Conservation (phyloP, 2,329 filamentous ascomycete genomes). For the Rhexocercosporidium sp. region DNA sequence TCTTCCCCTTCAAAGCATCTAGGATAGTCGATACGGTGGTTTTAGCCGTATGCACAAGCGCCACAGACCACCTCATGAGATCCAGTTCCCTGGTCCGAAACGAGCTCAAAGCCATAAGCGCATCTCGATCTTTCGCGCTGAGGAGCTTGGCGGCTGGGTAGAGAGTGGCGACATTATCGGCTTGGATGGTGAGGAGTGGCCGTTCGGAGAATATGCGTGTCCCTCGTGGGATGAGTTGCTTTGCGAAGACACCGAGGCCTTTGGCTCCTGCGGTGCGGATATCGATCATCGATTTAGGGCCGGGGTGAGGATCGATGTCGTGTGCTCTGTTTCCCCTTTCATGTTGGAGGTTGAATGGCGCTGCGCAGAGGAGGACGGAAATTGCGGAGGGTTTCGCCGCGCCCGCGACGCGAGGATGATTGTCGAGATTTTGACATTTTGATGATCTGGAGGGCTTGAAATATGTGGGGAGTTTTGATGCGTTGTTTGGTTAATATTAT, state of each 20-base stretch:
- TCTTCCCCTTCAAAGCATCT: neutral
- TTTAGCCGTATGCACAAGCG: constrained; percentile 18
- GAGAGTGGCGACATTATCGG: constrained; percentile 28
- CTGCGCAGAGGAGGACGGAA: neutral
- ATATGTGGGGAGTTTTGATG: neutral
- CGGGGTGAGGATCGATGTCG: constrained; percentile 17
- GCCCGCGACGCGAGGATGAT: neutral
- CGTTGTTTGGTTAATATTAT: neutral
- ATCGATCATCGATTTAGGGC: constrained; percentile 18
- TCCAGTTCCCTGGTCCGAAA: constrained; percentile 20
- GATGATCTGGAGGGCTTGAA: neutral
- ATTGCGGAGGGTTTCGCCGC: constrained; percentile 9
- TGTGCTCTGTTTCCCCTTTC: constrained; percentile 14
- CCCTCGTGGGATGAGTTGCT: constrained; percentile 30
- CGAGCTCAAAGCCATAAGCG: constrained; percentile 23
- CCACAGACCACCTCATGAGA: constrained; percentile 23
- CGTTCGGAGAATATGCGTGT: constrained; percentile 38
- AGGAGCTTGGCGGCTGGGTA: constrained; percentile 26
- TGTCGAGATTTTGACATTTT: neutral
- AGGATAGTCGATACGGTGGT: neutral
- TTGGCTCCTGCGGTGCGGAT: constrained; percentile 32
- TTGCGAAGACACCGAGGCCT: constrained; percentile 39
- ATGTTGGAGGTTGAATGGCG: neutral
- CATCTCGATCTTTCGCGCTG: constrained; percentile 12
- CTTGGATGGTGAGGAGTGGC: constrained; percentile 33